A percentile compares a stretch with the other conserved stretches of the same genome.
Conservation (phyloP, 1,284 basidiomycete genomes). For the Volvariella surrecta region DNA sequence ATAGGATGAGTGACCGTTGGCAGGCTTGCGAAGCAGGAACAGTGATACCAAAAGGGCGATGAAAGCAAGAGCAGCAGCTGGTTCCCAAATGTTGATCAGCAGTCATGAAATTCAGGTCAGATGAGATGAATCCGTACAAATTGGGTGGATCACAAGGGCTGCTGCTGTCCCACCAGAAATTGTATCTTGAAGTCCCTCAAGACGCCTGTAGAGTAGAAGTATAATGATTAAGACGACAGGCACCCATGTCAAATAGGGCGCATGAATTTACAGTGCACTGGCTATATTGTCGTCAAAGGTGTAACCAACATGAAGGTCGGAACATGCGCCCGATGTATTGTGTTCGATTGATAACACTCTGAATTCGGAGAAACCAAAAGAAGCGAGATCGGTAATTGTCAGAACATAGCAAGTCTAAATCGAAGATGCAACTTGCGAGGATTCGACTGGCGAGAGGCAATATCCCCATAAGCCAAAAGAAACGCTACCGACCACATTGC, state of each 20-base stretch:
- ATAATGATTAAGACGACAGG: conserved; percentile 9
- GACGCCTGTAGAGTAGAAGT: too few relatives aligned
- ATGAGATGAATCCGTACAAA: conserved; percentile 27
- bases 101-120: conserved; percentile 7
- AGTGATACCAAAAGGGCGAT: conserved; percentile 40
- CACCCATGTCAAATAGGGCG: conserved; percentile 1
- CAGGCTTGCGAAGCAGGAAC: conserved; percentile 27
- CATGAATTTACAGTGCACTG: conserved; percentile 33
- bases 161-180: conserved; percentile 29
- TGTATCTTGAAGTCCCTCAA: conserved; percentile 26
- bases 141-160: conserved; percentile 30
- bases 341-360: conserved; percentile 33
- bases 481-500: conserved; percentile 28
- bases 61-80: conserved; percentile 45
- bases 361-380: conserved; percentile 3
- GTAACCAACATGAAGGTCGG: conserved; percentile 39
- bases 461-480: conserved; percentile 56
- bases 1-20: conserved; percentile 26
- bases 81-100: conserved; percentile 10
- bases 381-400: conserved; percentile 8
- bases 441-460: conserved; percentile 37
- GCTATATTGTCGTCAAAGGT: conserved; percentile 39
- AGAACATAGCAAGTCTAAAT: conserved; percentile 11
- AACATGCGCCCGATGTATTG: conserved; percentile 31
- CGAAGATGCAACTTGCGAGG: conserved; percentile 28